Conservation (phyloP, 2,329 filamentous ascomycete genomes). For the Cladophialophora immunda region DNA sequence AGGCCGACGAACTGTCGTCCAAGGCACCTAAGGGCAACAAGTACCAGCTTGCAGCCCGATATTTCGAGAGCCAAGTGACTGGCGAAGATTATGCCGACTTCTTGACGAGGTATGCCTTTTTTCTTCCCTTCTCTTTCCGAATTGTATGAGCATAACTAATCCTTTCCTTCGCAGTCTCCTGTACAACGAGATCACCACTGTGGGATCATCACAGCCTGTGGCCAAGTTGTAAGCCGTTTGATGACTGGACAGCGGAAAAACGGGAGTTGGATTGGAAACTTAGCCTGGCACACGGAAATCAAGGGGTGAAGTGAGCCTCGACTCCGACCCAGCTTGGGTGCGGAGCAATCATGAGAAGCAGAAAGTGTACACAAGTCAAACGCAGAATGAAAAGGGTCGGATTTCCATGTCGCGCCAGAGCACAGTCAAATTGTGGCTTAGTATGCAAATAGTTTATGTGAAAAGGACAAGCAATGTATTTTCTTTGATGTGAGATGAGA, state of each 20-base stretch:
- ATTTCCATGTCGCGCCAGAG: background rate
- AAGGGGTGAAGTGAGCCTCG: background rate
- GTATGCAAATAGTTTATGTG: slow-evolving; percentile 22
- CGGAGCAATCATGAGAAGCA: background rate
- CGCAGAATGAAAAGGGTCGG: background rate
- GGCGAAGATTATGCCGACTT: slow-evolving; percentile 99
- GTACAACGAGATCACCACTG: slow-evolving; percentile 85
- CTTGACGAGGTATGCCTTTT: slow-evolving; percentile 75
- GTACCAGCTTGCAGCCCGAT: slow-evolving; percentile 87
- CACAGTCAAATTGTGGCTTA: slow-evolving; percentile 17
- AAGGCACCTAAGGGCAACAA: slow-evolving; percentile 90
- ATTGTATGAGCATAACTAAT: slow-evolving; percentile 34
- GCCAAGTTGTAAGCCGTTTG: slow-evolving; percentile 65
- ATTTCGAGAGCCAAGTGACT: slow-evolving; percentile 91
- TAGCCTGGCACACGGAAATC: background rate
- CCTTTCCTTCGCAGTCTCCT: slow-evolving; percentile 66
- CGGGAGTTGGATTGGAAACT: background rate
- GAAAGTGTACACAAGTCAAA: slow-evolving; percentile 5
- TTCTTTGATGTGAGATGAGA: background rate
- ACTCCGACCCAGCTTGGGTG: background rate
- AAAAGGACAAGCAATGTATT: slow-evolving; percentile 4
- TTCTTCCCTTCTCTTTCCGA: slow-evolving; percentile 35
- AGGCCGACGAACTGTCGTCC: slow-evolving; percentile 75
- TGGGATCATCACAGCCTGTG: slow-evolving; percentile 63
- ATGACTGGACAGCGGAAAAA: background rate